Percentiles rank a stretch among this genome's conserved stretches.
These are phyloP conservation scores for Globisporangium middletonii DNA, from an alignment of 352 stramenopile species.

Conservation along the genomic window DNA sequence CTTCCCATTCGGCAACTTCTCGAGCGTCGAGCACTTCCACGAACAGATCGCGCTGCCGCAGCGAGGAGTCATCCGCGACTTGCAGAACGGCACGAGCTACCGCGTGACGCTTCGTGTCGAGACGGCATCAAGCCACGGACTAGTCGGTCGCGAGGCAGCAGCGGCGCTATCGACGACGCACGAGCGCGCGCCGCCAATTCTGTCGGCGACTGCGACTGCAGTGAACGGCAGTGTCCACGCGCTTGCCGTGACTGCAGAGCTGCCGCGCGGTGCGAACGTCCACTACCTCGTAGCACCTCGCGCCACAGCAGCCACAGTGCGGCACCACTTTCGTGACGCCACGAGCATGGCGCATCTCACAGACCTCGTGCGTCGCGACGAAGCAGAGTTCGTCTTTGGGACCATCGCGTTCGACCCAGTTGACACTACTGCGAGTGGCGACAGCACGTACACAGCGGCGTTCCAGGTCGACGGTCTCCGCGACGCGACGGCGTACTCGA, in stretches of 20 bases:
- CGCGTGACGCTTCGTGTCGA: conserved; percentile 42
- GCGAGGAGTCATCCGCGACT: conserved; percentile 24
- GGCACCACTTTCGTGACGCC: conserved; percentile 26
- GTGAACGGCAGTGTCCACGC: conserved; percentile 45
- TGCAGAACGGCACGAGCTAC: conserved; percentile 41
- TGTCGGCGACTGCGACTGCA: conserved; percentile 19
- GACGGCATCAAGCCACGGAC: conserved; percentile 40
- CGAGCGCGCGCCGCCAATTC: conserved; percentile 36
- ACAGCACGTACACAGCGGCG: conserved; percentile 13
- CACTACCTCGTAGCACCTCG: conserved; percentile 39
- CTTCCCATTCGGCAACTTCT: conserved; percentile 7
- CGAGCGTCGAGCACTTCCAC: no score
- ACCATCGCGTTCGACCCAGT: conserved; percentile 7
- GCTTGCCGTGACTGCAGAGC: conserved; percentile 31
- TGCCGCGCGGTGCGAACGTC: conserved; percentile 38
- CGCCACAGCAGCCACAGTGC: conserved; percentile 11
- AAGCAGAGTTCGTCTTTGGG: conserved; percentile 7
- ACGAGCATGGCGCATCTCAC: conserved; percentile 25
- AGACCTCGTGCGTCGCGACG: conserved; percentile 15
- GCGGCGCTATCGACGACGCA: conserved; percentile 33
- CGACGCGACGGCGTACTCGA: conserved; percentile 41
- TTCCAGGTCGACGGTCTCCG: conserved; percentile 37
- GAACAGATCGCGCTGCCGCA: conserved; percentile 18
- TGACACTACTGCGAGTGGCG: neutral
- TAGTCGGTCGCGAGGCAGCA: conserved; percentile 26